Evolutionary conservation across 2,329 filamentous ascomycete species (phyloP), one percentile per base, ranked within the genome.

Genomic region (Sclerotinia minor): DNA sequence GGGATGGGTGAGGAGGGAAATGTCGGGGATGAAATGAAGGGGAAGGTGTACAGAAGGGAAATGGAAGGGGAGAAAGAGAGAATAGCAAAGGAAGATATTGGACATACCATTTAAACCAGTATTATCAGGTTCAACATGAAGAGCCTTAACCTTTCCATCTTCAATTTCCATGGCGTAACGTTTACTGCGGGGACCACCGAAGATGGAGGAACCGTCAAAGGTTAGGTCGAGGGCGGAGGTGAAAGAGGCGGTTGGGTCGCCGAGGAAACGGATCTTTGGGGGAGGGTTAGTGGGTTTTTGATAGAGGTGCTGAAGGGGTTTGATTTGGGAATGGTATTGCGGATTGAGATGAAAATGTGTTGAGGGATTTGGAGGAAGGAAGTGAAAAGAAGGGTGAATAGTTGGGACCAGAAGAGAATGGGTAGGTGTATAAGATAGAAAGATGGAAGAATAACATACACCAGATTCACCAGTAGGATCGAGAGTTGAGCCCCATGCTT

Each of bases 71-170:
- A 15, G 38, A 0, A 3, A 26, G 15, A 11, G 13, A 13, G 13
- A 29, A 11, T 15, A 24, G 26, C 15, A 47, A 11, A n/a, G 54
- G 32, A 11, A 41, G 4, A 41, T 41, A 5, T 13, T 17, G 4
- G 5, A 41, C 47, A 79, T 81, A 93, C 92, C 89, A 72, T 89
- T 83, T 60, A 93, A 85, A 45, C 92, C 92, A 50, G 91, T 95
- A 81, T 91, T 94, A 79, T 97, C 94, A 15, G 92, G 89, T 84
- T 97, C 94, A 64, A 97, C 87, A 75, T 92, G 87, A 26, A 90
- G 85, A 75, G 89, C 86, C 80, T 89, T 90, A 74, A 97, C 91
- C 80, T 92, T 92, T 73, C 94, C 94, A 74, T 96, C 82, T 81
- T 96, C 89, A 64, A 96, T 82, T 64, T 94, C 85, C 66, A 97